Percentiles rank a stretch among this genome's conserved stretches.
These are phyloP conservation scores for Solanum chilense DNA, from an alignment of 257 asterid genomes.

Conservation along the genomic window DNA sequence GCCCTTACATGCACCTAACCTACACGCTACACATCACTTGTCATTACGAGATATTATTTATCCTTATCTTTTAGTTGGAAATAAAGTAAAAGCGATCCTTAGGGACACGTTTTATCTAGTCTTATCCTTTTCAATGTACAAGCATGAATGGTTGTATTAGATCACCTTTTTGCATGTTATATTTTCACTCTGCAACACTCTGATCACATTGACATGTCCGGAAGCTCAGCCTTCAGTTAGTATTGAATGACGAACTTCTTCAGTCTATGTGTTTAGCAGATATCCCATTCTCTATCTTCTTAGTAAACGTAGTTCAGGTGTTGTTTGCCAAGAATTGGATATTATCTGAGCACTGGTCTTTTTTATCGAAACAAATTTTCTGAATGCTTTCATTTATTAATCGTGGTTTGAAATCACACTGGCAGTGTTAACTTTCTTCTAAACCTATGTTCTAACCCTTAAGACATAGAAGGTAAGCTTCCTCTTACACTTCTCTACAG, in stretches of 20 bases:
- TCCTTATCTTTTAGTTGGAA: background rate
- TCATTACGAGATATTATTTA: background rate
- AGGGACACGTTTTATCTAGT: background rate
- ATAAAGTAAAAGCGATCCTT: background rate
- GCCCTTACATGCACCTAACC: background rate
- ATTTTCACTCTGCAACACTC: background rate
- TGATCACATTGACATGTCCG: background rate
- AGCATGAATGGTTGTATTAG: background rate
- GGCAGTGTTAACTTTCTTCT: background rate
- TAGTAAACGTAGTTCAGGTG: background rate
- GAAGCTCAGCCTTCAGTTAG: background rate
- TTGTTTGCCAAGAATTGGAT: background rate
- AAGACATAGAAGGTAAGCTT: background rate
- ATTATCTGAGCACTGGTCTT: background rate
- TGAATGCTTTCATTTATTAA: background rate
- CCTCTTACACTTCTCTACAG: slow-evolving; percentile 15
- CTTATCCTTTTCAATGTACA: background rate
- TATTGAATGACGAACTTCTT: background rate
- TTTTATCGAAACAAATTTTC: background rate
- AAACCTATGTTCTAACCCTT: background rate
- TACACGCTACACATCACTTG: background rate
- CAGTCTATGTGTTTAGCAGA: background rate
- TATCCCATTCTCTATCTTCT: background rate
- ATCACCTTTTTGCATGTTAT: background rate
- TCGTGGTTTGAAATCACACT: background rate